Conservation (phyloP, 768 basidiomycete genomes). For the Phylloporus sp. region DNA sequence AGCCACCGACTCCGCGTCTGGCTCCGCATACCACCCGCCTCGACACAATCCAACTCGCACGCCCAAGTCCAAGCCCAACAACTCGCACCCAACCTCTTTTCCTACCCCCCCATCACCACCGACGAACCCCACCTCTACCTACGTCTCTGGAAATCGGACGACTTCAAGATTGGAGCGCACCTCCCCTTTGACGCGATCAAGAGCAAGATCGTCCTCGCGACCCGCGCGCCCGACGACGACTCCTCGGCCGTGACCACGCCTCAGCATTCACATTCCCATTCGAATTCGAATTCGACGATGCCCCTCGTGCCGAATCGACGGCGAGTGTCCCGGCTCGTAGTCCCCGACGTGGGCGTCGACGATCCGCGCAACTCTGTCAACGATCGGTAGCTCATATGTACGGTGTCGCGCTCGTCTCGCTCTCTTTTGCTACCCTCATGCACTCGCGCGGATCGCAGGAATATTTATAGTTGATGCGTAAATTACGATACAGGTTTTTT, state of each 20-base stretch:
- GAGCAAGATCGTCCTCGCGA: constrained; percentile 47
- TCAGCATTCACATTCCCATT: no score
- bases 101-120: constrained; percentile 30
- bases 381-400: constrained; percentile 16
- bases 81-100: constrained; percentile 19
- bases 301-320: constrained; percentile 3
- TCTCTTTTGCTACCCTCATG: neutral
- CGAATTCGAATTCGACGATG: no score
- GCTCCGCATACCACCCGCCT: constrained; percentile 45
- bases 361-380: constrained; percentile 7
- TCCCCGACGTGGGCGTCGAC: neutral
- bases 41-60: no score
- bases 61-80: no score
- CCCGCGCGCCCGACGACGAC: constrained; percentile 18
- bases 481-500: constrained; percentile 28
- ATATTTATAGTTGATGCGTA: constrained; percentile 33
- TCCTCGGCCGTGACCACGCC: no score
- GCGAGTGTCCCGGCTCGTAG: constrained; percentile 9
- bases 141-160: constrained; percentile 60
- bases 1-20: constrained; percentile 62
- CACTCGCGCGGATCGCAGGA: constrained; percentile 5
- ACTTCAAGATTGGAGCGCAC: constrained; percentile 53
- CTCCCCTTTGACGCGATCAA: constrained; percentile 53
- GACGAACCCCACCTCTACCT: constrained; percentile 54
- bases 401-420: no score